These are phyloP conservation scores for Stephania cephalantha DNA, from an alignment of 164 flowering plant genomes.

Conservation along the genomic window DNA sequence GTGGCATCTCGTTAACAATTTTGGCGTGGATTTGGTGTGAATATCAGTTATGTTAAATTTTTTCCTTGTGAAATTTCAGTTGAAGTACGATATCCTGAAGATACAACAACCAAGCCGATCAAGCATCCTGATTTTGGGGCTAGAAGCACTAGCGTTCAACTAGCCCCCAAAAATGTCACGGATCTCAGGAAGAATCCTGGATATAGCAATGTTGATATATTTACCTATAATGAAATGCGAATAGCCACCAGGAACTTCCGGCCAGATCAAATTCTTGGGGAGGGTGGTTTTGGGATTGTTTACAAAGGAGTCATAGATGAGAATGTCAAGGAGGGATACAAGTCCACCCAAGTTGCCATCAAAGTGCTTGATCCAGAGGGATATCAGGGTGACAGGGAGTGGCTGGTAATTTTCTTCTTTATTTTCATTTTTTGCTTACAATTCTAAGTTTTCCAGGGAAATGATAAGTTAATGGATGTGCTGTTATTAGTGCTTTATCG, in stretches of 20 bases:
- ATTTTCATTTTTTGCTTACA: neutral
- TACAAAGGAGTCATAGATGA: slow-evolving; percentile 84
- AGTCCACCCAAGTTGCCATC: slow-evolving; percentile 64
- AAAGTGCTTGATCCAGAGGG: slow-evolving; percentile 85
- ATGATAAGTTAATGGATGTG: neutral
- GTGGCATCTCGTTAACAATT: neutral
- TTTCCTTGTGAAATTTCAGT: slow-evolving; percentile 5
- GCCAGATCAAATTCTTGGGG: slow-evolving; percentile 78
- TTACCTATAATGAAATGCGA: slow-evolving; percentile 76
- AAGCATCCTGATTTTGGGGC: slow-evolving; percentile 11
- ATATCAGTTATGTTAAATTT: neutral
- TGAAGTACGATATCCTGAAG: slow-evolving; percentile 8
- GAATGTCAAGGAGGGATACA: slow-evolving; percentile 58
- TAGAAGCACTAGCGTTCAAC: slow-evolving; percentile 18
- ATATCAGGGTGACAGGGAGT: slow-evolving; percentile 86
- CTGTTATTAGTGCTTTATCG: neutral
- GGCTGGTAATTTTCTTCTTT: slow-evolving; percentile 64
- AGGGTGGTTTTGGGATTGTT: slow-evolving; percentile 97
- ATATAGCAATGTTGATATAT: slow-evolving; percentile 56
- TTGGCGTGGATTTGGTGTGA: neutral
- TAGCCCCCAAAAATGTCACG: slow-evolving; percentile 49
- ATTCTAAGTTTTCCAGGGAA: neutral
- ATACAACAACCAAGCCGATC: slow-evolving; percentile 7
- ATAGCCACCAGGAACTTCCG: slow-evolving; percentile 80
- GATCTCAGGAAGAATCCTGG: slow-evolving; percentile 66